These are phyloP conservation scores for Paraleonurus japonicus DNA, from an alignment of 257 asterid species.

Conservation along the genomic window DNA sequence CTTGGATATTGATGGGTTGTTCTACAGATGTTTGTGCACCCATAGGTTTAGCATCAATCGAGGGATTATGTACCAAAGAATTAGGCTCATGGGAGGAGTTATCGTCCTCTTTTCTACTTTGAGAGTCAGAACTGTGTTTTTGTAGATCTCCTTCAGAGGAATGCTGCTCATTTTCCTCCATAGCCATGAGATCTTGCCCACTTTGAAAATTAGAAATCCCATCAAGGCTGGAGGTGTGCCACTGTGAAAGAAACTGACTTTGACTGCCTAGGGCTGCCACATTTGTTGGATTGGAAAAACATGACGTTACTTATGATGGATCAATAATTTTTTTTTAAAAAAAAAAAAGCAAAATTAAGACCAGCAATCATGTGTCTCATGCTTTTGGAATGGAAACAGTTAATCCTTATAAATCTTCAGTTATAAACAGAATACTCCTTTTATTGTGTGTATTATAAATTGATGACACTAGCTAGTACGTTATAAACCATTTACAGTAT, in stretches of 20 bases:
- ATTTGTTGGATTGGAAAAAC: constrained; percentile 15
- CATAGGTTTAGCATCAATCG: constrained; percentile 35
- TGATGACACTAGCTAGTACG: neutral
- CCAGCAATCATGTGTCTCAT: neutral
- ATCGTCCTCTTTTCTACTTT: constrained; percentile 44
- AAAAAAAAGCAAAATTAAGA: neutral
- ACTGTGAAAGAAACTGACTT: constrained; percentile 50
- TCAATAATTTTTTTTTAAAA: neutral
- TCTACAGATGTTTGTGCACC: constrained; percentile 42
- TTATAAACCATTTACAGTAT: neutral
- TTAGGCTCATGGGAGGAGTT: constrained; percentile 35
- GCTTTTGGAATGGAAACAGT: neutral
- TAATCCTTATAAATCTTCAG: constrained; percentile 3
- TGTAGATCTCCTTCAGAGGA: constrained; percentile 43
- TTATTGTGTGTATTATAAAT: neutral
- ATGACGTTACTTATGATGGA: neutral
- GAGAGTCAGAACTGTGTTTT: constrained; percentile 43
- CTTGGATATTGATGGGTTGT: constrained; percentile 39
- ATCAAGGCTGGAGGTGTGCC: constrained; percentile 55
- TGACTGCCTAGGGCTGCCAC: constrained; percentile 46
- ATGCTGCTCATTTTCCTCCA: constrained; percentile 46
- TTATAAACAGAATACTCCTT: neutral
- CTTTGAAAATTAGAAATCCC: constrained; percentile 46
- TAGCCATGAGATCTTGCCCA: constrained; percentile 41
- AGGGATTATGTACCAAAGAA: constrained; percentile 33